Percentiles rank a stretch among this genome's conserved stretches.
Evolutionary conservation across 208 protist species (phyloP).

Genomic region (Acanthamoeba culbertsoni): DNA sequence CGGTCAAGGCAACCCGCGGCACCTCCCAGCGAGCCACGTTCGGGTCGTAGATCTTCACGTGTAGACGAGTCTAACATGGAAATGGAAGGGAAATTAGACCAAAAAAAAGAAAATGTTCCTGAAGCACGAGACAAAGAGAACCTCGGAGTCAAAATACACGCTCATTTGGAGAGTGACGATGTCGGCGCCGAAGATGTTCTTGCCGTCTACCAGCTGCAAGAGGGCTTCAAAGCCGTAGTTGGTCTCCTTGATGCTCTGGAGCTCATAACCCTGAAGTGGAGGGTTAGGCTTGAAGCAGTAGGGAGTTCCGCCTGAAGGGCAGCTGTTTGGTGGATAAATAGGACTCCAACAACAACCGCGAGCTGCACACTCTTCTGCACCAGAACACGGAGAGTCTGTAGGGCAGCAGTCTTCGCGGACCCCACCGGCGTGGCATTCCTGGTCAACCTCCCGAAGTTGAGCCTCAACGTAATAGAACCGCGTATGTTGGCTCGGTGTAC

Average conservation of each 20-base stretch:
- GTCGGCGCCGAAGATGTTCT: conserved; percentile 66
- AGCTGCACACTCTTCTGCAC: neutral
- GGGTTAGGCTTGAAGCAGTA: conserved; percentile 52
- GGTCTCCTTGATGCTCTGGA: neutral
- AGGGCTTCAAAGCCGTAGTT: neutral
- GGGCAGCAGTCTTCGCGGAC: conserved; percentile 49
- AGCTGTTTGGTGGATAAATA: neutral
- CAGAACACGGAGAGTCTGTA: neutral
- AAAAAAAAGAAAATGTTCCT: neutral
- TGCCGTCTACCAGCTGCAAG: neutral
- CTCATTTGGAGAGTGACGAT: conserved; percentile 57
- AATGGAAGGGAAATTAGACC: neutral
- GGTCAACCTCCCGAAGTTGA: neutral
- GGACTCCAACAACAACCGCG: conserved; percentile 67
- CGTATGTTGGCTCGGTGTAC: too few relatives aligned
- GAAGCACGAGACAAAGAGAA: neutral
- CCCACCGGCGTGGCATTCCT: conserved; percentile 16
- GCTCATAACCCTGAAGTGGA: neutral
- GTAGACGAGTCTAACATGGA: conserved; percentile 45
- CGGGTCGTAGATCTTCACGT: conserved; percentile 72
- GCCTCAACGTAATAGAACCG: too few relatives aligned
- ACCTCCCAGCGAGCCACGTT: conserved; percentile 68
- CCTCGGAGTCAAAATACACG: conserved; percentile 63
- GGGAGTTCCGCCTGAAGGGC: neutral
- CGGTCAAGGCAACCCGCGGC: conserved; percentile 21